Percentiles rank a stretch among this genome's conserved stretches.
Conservation (phyloP, 164 flowering plant species). For the Piper betle region DNA sequence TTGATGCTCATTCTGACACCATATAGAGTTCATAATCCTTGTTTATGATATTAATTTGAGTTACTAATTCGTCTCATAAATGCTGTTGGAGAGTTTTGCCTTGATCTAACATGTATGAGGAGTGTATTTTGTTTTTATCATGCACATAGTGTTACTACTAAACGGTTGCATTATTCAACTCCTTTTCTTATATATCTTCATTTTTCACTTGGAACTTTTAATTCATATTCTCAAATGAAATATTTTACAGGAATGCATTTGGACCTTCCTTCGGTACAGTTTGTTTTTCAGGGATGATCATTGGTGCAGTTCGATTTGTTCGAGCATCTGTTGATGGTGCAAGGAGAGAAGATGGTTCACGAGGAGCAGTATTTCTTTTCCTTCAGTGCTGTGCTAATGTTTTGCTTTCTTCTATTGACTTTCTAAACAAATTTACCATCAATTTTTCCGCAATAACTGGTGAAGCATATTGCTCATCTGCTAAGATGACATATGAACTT, state of each 20-base stretch:
- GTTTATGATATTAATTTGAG: too few relatives aligned
- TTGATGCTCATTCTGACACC: too few relatives aligned
- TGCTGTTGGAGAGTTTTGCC: too few relatives aligned
- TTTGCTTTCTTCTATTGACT: constrained; percentile 36
- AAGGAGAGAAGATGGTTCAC: constrained; percentile 22
- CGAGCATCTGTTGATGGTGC: constrained; percentile 47
- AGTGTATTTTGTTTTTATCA: too few relatives aligned
- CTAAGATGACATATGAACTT: constrained; percentile 57
- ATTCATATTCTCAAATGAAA: background rate
- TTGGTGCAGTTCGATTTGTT: constrained; percentile 36
- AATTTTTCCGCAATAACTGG: constrained; percentile 59
- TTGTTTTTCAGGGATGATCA: constrained; percentile 46
- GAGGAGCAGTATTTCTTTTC: constrained; percentile 29
- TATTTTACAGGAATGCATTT: constrained; percentile 39
- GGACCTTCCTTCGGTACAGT: constrained; percentile 54
- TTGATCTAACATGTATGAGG: too few relatives aligned
- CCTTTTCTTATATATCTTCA: background rate
- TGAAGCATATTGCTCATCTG: constrained; percentile 44
- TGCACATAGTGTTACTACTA: too few relatives aligned
- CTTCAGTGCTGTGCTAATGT: constrained; percentile 40
- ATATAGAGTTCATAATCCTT: too few relatives aligned
- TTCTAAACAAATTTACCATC: constrained; percentile 55
- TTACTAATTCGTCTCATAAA: too few relatives aligned
- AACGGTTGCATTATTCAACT: background rate
- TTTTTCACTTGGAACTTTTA: background rate